phyloP scores from a whole-genome alignment of 768 basidiomycete genomes.

The Boletus speciosus region DNA sequence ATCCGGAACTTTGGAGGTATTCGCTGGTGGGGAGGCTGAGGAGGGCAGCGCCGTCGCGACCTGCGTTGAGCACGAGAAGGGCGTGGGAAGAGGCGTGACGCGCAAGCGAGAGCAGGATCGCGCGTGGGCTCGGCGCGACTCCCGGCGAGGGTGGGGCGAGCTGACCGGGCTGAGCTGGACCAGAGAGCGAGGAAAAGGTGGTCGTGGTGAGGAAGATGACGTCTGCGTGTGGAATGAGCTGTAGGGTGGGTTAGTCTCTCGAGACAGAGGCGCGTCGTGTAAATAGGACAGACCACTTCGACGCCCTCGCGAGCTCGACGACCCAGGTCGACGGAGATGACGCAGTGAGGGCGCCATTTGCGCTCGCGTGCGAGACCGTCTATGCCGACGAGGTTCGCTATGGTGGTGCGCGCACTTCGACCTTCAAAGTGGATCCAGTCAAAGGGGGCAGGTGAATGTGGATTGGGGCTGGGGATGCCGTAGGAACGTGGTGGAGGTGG shows the following conservation, averaged over 20 bases:
- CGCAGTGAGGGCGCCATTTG: constrained; percentile 79
- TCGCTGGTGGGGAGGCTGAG: constrained; percentile 79
- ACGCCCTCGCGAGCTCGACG: constrained; percentile 72
- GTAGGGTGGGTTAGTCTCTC: neutral
- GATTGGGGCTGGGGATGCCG: constrained; percentile 35
- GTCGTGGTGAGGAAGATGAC: constrained; percentile 61
- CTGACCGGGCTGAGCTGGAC: neutral
- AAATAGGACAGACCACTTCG: constrained; percentile 58
- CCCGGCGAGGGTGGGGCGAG: constrained; percentile 38
- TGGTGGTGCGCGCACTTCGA: constrained; percentile 71
- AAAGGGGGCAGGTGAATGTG: constrained; percentile 70
- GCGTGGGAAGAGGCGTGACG: constrained; percentile 68
- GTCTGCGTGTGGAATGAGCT: constrained; percentile 83
- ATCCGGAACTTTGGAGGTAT: constrained; percentile 82
- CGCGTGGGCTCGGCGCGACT: constrained; percentile 59
- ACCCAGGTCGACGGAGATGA: constrained; percentile 78
- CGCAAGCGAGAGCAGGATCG: constrained; percentile 72
- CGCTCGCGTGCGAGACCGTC: constrained; percentile 81
- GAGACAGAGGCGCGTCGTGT: neutral
- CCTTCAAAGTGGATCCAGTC: constrained; percentile 89
- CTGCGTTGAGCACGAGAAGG: constrained; percentile 80
- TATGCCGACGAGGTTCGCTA: constrained; percentile 72
- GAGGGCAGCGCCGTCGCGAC: constrained; percentile 73
- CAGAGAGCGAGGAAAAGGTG: constrained; percentile 21
- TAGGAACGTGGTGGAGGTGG: constrained; percentile 3